Conservation (phyloP, 2,329 filamentous ascomycete genomes). For the Diaporthe destruens region DNA sequence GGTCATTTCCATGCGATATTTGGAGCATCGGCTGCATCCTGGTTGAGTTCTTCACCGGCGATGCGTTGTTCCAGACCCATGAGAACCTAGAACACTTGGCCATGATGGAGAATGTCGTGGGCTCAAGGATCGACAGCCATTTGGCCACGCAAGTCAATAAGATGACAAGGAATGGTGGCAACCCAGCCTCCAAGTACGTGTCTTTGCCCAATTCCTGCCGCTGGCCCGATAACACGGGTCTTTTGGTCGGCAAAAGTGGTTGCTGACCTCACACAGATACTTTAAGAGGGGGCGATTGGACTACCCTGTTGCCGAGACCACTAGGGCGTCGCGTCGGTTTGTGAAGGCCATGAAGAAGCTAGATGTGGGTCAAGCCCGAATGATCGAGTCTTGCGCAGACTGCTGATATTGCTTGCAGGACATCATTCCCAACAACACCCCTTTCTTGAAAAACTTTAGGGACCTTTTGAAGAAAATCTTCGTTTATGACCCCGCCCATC, state of each 20-base stretch:
- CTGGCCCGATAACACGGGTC: neutral
- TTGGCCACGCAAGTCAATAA: slow-evolving; percentile 70
- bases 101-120: slow-evolving; percentile 81
- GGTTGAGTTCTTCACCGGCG: slow-evolving; percentile 79
- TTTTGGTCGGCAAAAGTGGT: neutral
- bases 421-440: slow-evolving; percentile 71
- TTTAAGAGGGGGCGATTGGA: slow-evolving; percentile 76
- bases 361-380: slow-evolving; percentile 59
- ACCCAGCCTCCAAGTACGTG: slow-evolving; percentile 73
- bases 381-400: neutral
- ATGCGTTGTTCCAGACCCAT: slow-evolving; percentile 79
- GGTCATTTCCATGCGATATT: slow-evolving; percentile 79
- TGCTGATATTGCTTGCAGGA: slow-evolving; percentile 60
- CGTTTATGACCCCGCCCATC: slow-evolving; percentile 73
- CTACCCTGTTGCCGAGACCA: slow-evolving; percentile 74
- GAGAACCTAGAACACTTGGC: slow-evolving; percentile 79
- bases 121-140: slow-evolving; percentile 67
- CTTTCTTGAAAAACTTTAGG: slow-evolving; percentile 72
- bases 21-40: slow-evolving; percentile 82
- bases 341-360: slow-evolving; percentile 80
- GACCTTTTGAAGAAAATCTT: slow-evolving; percentile 76
- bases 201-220: neutral
- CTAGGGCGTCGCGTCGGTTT: slow-evolving; percentile 73
- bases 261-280: slow-evolving; percentile 62
- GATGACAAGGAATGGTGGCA: slow-evolving; percentile 69